A percentile compares a stretch with the other conserved stretches of the same genome.
Evolutionary conservation across 139 green algal genomes (phyloP).

Genomic region (Axilococcus clingmanii): DNA sequence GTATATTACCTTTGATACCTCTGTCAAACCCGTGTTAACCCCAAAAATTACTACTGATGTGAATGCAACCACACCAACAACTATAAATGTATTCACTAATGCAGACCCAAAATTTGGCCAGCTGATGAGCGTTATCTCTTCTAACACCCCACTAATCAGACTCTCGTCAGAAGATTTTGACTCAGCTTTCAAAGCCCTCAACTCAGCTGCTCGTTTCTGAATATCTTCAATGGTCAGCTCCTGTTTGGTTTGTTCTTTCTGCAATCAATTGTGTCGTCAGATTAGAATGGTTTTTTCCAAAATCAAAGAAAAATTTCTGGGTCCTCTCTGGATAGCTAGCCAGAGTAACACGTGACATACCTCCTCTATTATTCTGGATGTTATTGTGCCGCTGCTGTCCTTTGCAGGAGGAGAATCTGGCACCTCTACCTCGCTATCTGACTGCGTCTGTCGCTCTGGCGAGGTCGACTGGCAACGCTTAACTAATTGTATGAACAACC

Average conservation of each 20-base stretch:
- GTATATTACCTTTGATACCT: constrained; percentile 28
- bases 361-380: too few relatives aligned
- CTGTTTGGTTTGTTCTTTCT: not conserved
- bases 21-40: constrained; percentile 38
- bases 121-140: constrained; percentile 51
- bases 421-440: too few relatives aligned
- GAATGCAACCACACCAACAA: constrained; percentile 39
- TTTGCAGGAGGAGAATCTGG: too few relatives aligned
- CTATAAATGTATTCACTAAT: constrained; percentile 41
- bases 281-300: too few relatives aligned
- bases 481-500: too few relatives aligned
- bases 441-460: too few relatives aligned
- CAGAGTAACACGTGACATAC: too few relatives aligned
- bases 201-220: not conserved
- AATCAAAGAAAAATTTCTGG: too few relatives aligned
- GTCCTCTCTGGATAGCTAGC: too few relatives aligned
- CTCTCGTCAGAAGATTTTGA: not conserved
- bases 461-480: too few relatives aligned
- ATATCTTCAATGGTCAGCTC: constrained; percentile 1
- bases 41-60: constrained; percentile 34
- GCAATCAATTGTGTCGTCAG: too few relatives aligned
- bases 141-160: constrained; percentile 33
- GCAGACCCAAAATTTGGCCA: constrained; percentile 37
- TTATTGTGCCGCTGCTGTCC: too few relatives aligned
- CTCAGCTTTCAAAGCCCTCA: not conserved